Conservation (phyloP, 306 rosid genomes). For the Psophocarpus tetragonolobus region DNA sequence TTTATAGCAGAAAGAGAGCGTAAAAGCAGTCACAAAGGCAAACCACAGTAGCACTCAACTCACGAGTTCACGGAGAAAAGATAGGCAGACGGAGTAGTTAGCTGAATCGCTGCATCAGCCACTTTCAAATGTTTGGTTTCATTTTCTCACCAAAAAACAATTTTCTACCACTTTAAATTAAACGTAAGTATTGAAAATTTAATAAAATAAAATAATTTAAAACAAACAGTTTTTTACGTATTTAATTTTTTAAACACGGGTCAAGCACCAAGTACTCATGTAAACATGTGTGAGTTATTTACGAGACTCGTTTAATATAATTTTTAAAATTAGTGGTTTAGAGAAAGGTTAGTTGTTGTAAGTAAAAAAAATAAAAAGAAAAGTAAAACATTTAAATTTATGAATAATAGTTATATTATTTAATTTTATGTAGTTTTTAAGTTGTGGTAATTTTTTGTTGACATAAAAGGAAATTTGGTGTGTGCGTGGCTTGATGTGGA, state of each 20-base stretch:
- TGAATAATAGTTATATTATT: too few relatives aligned
- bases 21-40: background rate
- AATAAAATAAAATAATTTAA: background rate
- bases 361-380: too few relatives aligned
- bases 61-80: background rate
- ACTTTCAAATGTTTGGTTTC: background rate
- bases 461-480: background rate
- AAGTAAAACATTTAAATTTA: too few relatives aligned
- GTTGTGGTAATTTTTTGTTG: too few relatives aligned
- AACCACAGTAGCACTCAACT: conserved; percentile 7
- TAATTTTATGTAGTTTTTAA: too few relatives aligned
- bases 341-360: too few relatives aligned
- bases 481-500: conserved; percentile 26
- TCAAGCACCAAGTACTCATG: too few relatives aligned
- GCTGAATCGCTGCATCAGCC: background rate
- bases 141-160: background rate
- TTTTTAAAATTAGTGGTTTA: too few relatives aligned
- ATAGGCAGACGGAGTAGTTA: conserved; percentile 18
- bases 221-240: background rate
- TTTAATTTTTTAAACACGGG: too few relatives aligned
- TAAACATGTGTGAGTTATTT: too few relatives aligned
- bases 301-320: too few relatives aligned
- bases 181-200: background rate
- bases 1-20: conserved; percentile 3
- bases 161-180: background rate